A percentile compares a stretch with the other conserved stretches of the same genome.
phyloP scores from a whole-genome alignment of 352 stramenopile genomes.

The Pythium utonaiense region DNA sequence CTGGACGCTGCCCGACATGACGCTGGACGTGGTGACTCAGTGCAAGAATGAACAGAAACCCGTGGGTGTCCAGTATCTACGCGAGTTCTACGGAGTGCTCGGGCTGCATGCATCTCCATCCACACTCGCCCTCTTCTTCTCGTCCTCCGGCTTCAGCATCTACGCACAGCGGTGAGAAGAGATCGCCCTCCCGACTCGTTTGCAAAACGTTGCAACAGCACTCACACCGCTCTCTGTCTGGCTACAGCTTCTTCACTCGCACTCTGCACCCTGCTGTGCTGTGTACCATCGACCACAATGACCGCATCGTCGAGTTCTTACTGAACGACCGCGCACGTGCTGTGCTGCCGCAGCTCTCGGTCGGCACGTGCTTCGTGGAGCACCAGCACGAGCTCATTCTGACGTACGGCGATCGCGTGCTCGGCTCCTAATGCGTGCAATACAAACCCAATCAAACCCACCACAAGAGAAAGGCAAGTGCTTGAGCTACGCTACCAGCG shows the following conservation, averaged over 20 bases:
- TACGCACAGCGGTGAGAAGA: conserved; percentile 56
- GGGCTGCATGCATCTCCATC: conserved; percentile 31
- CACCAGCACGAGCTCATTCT: conserved; percentile 64
- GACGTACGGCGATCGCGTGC: conserved; percentile 63
- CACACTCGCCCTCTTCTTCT: conserved; percentile 65
- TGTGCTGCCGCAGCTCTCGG: conserved; percentile 58
- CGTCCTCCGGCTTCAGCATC: conserved; percentile 71
- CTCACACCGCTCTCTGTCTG: background rate
- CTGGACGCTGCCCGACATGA: conserved; percentile 58
- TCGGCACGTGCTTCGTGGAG: conserved; percentile 60
- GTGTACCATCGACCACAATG: conserved; percentile 42
- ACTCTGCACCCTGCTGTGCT: conserved; percentile 60
- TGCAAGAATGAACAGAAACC: conserved; percentile 79
- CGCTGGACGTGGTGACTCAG: conserved; percentile 70
- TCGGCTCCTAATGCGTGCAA: conserved; percentile 25
- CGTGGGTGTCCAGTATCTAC: conserved; percentile 60
- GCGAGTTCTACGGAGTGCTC: conserved; percentile 75
- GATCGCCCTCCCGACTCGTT: background rate
- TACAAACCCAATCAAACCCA: background rate
- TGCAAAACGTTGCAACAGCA: too few species aligned
- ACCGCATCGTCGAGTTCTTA: conserved; percentile 50
- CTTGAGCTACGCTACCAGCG: too few species aligned
- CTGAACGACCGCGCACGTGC: conserved; percentile 57
- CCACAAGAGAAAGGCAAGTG: too few species aligned
- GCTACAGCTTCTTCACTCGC: conserved; percentile 50